phyloP scores from a whole-genome alignment of 2,329 filamentous ascomycete species.

The Phaeophleospora eucalypticola region DNA sequence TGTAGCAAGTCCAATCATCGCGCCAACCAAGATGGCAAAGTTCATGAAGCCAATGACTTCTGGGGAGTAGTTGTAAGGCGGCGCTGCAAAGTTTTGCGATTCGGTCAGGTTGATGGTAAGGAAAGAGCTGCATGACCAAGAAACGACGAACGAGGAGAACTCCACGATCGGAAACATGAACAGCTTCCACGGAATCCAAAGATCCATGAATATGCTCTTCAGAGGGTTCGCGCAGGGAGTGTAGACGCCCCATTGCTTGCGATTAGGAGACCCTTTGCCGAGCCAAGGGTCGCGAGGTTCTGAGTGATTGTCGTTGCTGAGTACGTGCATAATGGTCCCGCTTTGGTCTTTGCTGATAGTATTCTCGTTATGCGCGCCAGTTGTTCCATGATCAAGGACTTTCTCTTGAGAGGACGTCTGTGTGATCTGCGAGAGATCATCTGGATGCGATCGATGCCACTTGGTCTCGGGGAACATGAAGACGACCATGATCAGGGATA shows the following conservation, averaged over 20 bases:
- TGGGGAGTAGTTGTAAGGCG: conserved; percentile 52
- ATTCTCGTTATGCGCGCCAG: conserved; percentile 14
- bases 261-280: conserved; percentile 52
- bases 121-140: conserved; percentile 56
- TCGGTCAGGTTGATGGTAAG: conserved; percentile 59
- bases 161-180: conserved; percentile 61
- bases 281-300: conserved; percentile 49
- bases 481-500: conserved; percentile 50
- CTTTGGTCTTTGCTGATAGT: conserved; percentile 15
- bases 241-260: conserved; percentile 53
- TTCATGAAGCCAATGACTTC: conserved; percentile 54
- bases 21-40: conserved; percentile 54
- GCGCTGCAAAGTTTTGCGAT: conserved; percentile 51
- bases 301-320: conserved; percentile 13
- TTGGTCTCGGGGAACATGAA: conserved; percentile 63
- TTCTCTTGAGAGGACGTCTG: conserved; percentile 7
- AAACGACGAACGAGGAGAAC: conserved; percentile 58
- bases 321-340: conserved; percentile 20
- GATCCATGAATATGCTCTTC: conserved; percentile 48
- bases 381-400: conserved; percentile 18
- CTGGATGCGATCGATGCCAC: conserved; percentile 48
- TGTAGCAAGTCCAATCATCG: conserved; percentile 52
- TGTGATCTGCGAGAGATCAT: conserved; percentile 21
- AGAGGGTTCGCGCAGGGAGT: conserved; percentile 46
- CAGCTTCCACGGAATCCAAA: conserved; percentile 61